phyloP scores from a whole-genome alignment of 2,329 filamentous ascomycete genomes.

The Beauveria caledonica region DNA sequence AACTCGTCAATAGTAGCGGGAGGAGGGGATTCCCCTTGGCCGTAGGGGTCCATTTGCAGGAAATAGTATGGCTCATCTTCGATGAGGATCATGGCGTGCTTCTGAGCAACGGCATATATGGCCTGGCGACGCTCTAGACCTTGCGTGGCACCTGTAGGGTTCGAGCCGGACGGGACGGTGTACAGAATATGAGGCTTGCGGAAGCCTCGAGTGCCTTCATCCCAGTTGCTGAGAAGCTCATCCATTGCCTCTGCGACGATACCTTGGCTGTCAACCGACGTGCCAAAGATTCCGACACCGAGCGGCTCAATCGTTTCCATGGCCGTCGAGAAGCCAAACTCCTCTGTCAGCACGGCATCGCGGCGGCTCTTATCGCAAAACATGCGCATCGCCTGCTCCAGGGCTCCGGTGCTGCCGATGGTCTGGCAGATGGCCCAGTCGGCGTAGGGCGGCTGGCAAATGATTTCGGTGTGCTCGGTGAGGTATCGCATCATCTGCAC shows the following conservation, averaged over 20 bases:
- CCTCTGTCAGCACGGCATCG: slow-evolving; percentile 77
- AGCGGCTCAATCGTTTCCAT: slow-evolving; percentile 50
- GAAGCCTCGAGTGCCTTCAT: slow-evolving; percentile 33
- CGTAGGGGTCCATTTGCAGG: slow-evolving; percentile 76
- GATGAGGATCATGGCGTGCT: slow-evolving; percentile 78
- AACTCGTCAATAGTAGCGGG: slow-evolving; percentile 64
- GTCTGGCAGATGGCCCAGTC: slow-evolving; percentile 85
- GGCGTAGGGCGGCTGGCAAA: slow-evolving; percentile 76
- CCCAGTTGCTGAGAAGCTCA: slow-evolving; percentile 41
- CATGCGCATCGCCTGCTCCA: slow-evolving; percentile 79
- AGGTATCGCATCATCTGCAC: slow-evolving; percentile 84
- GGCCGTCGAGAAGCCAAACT: slow-evolving; percentile 79
- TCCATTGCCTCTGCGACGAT: slow-evolving; percentile 45
- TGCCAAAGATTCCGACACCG: slow-evolving; percentile 43
- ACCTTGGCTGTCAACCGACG: slow-evolving; percentile 45
- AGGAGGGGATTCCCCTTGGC: slow-evolving; percentile 38
- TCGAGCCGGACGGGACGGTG: slow-evolving; percentile 70
- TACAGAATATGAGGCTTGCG: slow-evolving; percentile 49
- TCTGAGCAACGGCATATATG: slow-evolving; percentile 70
- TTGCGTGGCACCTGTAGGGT: slow-evolving; percentile 84
- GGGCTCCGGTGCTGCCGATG: slow-evolving; percentile 75
- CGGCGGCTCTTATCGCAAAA: slow-evolving; percentile 61
- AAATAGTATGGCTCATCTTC: slow-evolving; percentile 97
- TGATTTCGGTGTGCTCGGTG: slow-evolving; percentile 90
- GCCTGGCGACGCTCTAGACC: slow-evolving; percentile 56